Evolutionary conservation across 202 grass and related monocot genomes (phyloP).

Genomic region (Carex arenaria): DNA sequence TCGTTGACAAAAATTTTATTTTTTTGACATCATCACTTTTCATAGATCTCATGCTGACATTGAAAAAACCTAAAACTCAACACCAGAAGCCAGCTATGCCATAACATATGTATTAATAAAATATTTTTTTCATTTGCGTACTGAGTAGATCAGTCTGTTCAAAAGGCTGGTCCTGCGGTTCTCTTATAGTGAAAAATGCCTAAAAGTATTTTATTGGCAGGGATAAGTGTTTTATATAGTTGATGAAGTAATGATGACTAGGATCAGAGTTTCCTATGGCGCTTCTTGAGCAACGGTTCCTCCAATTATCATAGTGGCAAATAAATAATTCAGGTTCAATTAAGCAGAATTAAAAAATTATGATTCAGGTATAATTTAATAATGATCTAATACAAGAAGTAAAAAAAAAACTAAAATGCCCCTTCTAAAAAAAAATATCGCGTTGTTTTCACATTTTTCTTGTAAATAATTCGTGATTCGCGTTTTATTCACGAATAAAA

Average conservation of each 20-base stretch:
- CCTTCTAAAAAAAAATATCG: no score
- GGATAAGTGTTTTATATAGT: slow-evolving; percentile 1
- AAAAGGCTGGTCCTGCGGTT: not conserved
- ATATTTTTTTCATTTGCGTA: not conserved
- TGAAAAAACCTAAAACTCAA: not conserved
- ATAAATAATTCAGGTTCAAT: no score
- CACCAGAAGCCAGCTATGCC: not conserved
- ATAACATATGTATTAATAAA: not conserved
- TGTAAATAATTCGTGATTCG: no score
- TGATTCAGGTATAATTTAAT: no score
- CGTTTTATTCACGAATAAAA: no score
- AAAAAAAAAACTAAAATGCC: no score
- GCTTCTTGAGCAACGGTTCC: not conserved
- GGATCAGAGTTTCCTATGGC: not conserved
- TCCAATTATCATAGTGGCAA: not conserved
- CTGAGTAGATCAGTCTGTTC: not conserved
- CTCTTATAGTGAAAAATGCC: not conserved
- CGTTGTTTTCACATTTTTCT: no score
- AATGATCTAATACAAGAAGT: no score
- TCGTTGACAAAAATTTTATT: not conserved
- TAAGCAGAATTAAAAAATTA: no score
- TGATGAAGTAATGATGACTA: slow-evolving; percentile 4
- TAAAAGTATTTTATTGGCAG: not conserved
- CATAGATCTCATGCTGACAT: not conserved
- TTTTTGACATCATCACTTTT: not conserved